Base-by-base conservation (phyloP, 768 basidiomycete genomes). In the Rhodotorula toruloides region DNA sequence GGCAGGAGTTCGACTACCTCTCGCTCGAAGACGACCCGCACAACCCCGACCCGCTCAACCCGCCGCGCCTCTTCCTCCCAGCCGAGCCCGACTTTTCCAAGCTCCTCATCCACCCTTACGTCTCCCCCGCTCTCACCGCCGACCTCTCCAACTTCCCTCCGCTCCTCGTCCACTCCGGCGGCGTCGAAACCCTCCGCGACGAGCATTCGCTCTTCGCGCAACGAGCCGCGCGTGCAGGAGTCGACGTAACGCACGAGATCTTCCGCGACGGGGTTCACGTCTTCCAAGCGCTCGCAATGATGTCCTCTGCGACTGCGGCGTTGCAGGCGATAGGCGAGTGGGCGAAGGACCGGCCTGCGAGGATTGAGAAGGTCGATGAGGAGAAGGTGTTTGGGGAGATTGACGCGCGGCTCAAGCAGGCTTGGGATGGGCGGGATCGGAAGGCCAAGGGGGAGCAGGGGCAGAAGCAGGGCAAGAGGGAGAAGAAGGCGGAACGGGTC, bases 111-210 rank as follows among this genome's bases (percentile, higher is more conserved):
- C 90, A 96, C 76, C 93, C 93, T 13, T 98, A 98, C 71, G 93
- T 87, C 17, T 91, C 89, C 67, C 93, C 78, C 5, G 43, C 90
- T 4, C 79, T 97, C 25, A 93, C 94, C 72, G 93, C 92, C n/a
- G 84, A 90, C 74, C 86, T 92, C 67, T 79, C 81, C 22, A 86
- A 86, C 11, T 79, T 98, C n/a, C 93, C 93, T 13, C 92, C 93
- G 1, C 76, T 96, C 75, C 82, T 98, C 19, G 86, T 96, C 48
- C 90, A 92, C 74, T 85, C 85, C 10, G 93, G 93, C 29, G 92
- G 93, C 65, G 86, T 88, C 4, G 93, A 98, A 75, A 89, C 92
- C 0, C 81, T 98, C n/a, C 82, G 90, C 34, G 93, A 98, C 74
- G 93, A 98, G 76, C 86, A 89, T 32, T 86, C 87, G 25, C 82